phyloP scores from a whole-genome alignment of 345 rosid genomes.

The Leavenworthia alabamica region DNA sequence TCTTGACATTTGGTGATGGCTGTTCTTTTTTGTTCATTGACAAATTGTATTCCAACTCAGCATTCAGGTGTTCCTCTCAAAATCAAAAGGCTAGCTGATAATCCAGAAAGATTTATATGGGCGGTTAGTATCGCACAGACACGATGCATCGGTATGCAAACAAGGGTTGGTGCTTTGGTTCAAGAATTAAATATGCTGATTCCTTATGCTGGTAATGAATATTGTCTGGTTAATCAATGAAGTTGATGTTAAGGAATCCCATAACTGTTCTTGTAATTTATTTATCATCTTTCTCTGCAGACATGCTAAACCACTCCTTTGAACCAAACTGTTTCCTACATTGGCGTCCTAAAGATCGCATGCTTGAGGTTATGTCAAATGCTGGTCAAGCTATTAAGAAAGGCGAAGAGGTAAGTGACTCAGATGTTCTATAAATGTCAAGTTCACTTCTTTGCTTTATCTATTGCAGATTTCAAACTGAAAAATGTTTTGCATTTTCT shows the following conservation, averaged over 20 bases:
- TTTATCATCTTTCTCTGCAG: slow-evolving; percentile 38
- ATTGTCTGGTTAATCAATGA: neutral
- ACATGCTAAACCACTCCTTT: slow-evolving; percentile 86
- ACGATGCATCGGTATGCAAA: slow-evolving; percentile 68
- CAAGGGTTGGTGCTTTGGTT: slow-evolving; percentile 74
- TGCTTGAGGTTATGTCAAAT: slow-evolving; percentile 95
- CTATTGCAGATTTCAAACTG: neutral
- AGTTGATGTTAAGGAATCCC: neutral
- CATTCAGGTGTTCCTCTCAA: slow-evolving; percentile 80
- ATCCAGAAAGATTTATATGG: slow-evolving; percentile 80
- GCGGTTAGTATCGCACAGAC: slow-evolving; percentile 84
- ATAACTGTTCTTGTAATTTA: neutral
- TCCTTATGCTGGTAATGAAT: slow-evolving; percentile 78
- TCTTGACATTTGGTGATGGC: neutral
- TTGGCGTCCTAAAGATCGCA: slow-evolving; percentile 94
- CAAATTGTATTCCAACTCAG: slow-evolving; percentile 32
- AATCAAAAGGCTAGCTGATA: slow-evolving; percentile 77
- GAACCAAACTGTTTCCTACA: slow-evolving; percentile 90
- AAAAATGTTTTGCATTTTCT: neutral
- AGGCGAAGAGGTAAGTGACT: slow-evolving; percentile 71
- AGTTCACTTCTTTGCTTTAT: slow-evolving; percentile 5
- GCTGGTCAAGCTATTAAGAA: slow-evolving; percentile 71
- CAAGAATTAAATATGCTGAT: slow-evolving; percentile 87
- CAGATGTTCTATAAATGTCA: neutral
- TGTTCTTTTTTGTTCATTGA: slow-evolving; percentile 2